Conservation (phyloP, 306 rosid species). For the Corylus americana region DNA sequence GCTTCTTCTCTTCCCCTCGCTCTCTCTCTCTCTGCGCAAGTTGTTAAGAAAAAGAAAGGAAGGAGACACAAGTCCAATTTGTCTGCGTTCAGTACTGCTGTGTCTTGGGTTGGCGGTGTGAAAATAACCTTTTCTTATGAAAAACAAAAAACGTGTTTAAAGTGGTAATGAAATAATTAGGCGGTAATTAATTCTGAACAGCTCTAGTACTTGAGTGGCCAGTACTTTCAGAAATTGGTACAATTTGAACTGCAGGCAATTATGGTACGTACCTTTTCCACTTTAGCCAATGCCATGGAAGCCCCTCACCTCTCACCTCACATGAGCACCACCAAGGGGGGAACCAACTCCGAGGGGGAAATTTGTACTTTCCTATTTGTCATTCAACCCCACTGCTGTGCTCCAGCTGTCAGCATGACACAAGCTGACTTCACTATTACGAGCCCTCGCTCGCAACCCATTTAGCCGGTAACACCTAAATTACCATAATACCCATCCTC, state of each 20-base stretch:
- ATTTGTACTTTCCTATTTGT: constrained; percentile 19
- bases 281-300: background rate
- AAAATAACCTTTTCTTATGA: too few relatives aligned
- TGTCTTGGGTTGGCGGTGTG: background rate
- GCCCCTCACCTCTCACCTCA: background rate
- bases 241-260: background rate
- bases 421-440: constrained; percentile 35
- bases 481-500: constrained; percentile 27
- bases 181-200: background rate
- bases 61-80: background rate
- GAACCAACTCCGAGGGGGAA: background rate
- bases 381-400: background rate
- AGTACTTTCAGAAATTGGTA: background rate
- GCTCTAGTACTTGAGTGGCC: background rate
- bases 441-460: background rate
- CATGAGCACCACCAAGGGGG: background rate
- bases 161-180: background rate
- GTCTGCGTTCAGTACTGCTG: background rate
- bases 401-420: constrained; percentile 46
- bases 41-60: too few relatives aligned
- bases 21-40: too few relatives aligned
- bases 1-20: too few relatives aligned
- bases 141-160: background rate
- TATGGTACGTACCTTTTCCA: background rate
- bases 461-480: background rate